Evolutionary conservation across 2,329 filamentous ascomycete species (phyloP).

Genomic region (Aspergillus unguis): DNA sequence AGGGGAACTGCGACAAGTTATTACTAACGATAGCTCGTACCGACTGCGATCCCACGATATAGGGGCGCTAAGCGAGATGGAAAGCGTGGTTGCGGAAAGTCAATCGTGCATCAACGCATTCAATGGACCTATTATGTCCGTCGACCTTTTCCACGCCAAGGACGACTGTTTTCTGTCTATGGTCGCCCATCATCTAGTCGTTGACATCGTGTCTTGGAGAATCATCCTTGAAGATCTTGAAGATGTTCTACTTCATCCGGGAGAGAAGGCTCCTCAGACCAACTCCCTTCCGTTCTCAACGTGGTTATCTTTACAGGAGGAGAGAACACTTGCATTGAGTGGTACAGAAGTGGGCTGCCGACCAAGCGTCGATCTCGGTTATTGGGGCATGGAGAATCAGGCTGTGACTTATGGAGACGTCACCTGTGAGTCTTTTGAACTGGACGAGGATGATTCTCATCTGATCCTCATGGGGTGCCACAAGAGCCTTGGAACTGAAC

Average conservation of each 20-base stretch:
- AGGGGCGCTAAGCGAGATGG: conserved; percentile 19
- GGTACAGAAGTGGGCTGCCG: conserved; percentile 23
- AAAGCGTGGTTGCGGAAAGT: conserved; percentile 26
- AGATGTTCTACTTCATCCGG: conserved; percentile 32
- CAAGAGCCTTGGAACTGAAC: conserved; percentile 32
- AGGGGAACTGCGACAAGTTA: conserved; percentile 23
- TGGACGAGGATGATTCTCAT: conserved; percentile 27
- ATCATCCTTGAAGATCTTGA: conserved; percentile 40
- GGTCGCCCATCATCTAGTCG: conserved; percentile 38
- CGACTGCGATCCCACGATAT: conserved; percentile 23
- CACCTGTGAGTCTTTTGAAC: conserved; percentile 33
- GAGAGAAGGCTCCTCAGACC: conserved; percentile 19
- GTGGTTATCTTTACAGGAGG: conserved; percentile 35
- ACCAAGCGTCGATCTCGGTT: conserved; percentile 26
- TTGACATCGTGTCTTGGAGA: conserved; percentile 42
- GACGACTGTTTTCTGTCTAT: conserved; percentile 32
- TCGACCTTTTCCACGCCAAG: conserved; percentile 41
- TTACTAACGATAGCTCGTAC: conserved; percentile 32
- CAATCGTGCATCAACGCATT: conserved; percentile 35
- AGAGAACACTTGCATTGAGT: conserved; percentile 19
- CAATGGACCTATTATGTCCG: conserved; percentile 40
- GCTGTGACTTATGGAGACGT: conserved; percentile 37
- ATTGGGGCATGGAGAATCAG: conserved; percentile 33
- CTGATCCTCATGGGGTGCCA: conserved; percentile 33
- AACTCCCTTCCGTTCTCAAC: conserved; percentile 36